phyloP scores from a whole-genome alignment of 2,329 filamentous ascomycete species.

The Calonectria montana region DNA sequence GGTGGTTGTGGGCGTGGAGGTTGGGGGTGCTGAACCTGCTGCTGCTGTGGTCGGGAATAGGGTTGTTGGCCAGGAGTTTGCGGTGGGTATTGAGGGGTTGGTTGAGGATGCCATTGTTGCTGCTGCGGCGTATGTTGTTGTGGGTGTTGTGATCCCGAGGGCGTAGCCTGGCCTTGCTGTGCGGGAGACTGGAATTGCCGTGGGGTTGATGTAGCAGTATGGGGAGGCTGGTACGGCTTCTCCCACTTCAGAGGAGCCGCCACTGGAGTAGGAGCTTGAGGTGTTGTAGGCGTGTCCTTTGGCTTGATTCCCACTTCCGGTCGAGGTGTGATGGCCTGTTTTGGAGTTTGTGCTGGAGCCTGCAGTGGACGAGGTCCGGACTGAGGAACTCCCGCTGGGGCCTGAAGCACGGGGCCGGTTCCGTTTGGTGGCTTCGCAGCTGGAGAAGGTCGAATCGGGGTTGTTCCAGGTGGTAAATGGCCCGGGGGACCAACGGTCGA shows the following conservation, averaged over 20 bases:
- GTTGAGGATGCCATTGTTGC: slow-evolving; percentile 39
- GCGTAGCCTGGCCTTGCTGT: slow-evolving; percentile 35
- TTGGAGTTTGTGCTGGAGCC: slow-evolving; percentile 44
- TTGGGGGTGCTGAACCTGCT: slow-evolving; percentile 29
- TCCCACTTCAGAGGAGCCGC: slow-evolving; percentile 53
- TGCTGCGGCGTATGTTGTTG: slow-evolving; percentile 18
- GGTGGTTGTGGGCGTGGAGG: slow-evolving; percentile 35
- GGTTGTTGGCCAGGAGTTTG: slow-evolving; percentile 36
- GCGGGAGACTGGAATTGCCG: slow-evolving; percentile 41
- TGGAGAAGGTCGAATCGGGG: slow-evolving; percentile 43
- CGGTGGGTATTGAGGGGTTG: slow-evolving; percentile 33
- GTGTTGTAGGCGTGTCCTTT: slow-evolving; percentile 40
- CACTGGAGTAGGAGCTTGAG: slow-evolving; percentile 37
- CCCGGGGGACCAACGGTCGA: slow-evolving; percentile 43
- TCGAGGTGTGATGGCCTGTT: slow-evolving; percentile 48
- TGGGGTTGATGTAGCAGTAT: slow-evolving; percentile 38
- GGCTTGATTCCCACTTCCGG: slow-evolving; percentile 47
- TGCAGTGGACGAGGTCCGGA: slow-evolving; percentile 47
- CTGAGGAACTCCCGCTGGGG: slow-evolving; percentile 48
- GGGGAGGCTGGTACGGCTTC: slow-evolving; percentile 53
- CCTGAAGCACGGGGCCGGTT: slow-evolving; percentile 50
- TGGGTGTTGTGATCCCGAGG: slow-evolving; percentile 34
- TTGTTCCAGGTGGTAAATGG: slow-evolving; percentile 42
- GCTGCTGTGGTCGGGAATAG: slow-evolving; percentile 35
- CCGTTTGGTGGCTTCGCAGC: slow-evolving; percentile 46